Conservation (phyloP, 495 filamentous ascomycete species). For the Podospora bellae-mahoneyi region DNA sequence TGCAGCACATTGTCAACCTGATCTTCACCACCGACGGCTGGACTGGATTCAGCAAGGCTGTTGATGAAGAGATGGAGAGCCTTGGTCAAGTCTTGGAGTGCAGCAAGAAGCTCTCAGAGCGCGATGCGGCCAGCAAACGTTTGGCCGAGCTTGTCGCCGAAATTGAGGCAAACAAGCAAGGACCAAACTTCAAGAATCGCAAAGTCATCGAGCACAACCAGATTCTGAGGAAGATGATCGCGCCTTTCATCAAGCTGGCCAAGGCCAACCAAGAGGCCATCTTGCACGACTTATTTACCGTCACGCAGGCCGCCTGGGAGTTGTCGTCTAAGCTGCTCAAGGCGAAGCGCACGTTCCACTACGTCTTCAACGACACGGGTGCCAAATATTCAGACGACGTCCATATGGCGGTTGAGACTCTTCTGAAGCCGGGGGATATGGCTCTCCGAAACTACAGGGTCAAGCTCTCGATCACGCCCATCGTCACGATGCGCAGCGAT, state of each 20-base stretch:
- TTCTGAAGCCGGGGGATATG: conserved; percentile 10
- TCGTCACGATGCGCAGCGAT: conserved; percentile 32
- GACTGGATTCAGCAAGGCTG: conserved; percentile 18
- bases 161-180: conserved; percentile 16
- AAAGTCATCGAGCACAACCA: conserved; percentile 27
- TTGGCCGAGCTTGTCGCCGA: conserved; percentile 19
- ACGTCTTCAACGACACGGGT: conserved; percentile 31
- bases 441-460: conserved; percentile 27
- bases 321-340: conserved; percentile 30
- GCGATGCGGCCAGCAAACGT: conserved; percentile 29
- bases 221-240: conserved; percentile 25
- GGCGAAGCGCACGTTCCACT: conserved; percentile 30
- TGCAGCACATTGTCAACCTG: conserved; percentile 29
- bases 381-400: conserved; percentile 28
- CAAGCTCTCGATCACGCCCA: conserved; percentile 36
- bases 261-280: conserved; percentile 18
- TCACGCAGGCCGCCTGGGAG: conserved; percentile 30
- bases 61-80: conserved; percentile 23
- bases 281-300: conserved; percentile 28
- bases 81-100: conserved; percentile 21
- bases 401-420: conserved; percentile 19
- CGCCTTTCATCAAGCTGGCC: conserved; percentile 13
- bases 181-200: conserved; percentile 20
- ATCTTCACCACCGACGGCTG: conserved; percentile 30
- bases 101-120: conserved; percentile 21